Evolutionary conservation across 495 filamentous ascomycete species (phyloP).

Genomic region (Penicilliopsis zonata): DNA sequence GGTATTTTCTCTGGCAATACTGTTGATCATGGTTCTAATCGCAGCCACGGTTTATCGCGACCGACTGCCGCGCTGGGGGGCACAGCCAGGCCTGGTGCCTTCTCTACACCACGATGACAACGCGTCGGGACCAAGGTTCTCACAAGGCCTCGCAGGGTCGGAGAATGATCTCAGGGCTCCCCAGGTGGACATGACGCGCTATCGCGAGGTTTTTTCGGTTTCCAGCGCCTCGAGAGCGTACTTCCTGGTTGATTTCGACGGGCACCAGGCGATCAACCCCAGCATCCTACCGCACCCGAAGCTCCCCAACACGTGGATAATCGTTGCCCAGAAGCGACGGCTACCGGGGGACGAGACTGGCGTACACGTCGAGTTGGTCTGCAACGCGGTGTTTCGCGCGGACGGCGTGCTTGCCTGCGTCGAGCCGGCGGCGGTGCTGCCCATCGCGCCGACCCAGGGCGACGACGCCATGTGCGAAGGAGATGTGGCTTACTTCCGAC

Average conservation of each 20-base stretch:
- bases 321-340: conserved; percentile 29
- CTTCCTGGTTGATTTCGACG: conserved; percentile 31
- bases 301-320: conserved; percentile 28
- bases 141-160: too few species aligned
- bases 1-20: background rate
- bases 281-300: conserved; percentile 41
- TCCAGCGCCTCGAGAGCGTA: conserved; percentile 25
- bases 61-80: too few species aligned
- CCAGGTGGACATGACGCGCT: too few species aligned
- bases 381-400: conserved; percentile 28
- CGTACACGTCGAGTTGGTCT: conserved; percentile 29
- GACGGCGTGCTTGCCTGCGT: conserved; percentile 24
- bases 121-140: too few species aligned
- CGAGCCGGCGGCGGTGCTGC: conserved; percentile 20
- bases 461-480: conserved; percentile 24
- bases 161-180: too few species aligned
- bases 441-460: conserved; percentile 26
- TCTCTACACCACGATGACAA: too few species aligned
- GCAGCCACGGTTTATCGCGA: background rate
- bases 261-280: conserved; percentile 28
- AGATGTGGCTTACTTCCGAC: conserved; percentile 16
- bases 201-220: conserved; percentile 26
- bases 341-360: conserved; percentile 1
- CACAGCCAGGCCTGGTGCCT: too few species aligned
- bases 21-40: background rate